phyloP scores from a whole-genome alignment of 2,329 filamentous ascomycete species.

The Aspergillus jensenii region DNA sequence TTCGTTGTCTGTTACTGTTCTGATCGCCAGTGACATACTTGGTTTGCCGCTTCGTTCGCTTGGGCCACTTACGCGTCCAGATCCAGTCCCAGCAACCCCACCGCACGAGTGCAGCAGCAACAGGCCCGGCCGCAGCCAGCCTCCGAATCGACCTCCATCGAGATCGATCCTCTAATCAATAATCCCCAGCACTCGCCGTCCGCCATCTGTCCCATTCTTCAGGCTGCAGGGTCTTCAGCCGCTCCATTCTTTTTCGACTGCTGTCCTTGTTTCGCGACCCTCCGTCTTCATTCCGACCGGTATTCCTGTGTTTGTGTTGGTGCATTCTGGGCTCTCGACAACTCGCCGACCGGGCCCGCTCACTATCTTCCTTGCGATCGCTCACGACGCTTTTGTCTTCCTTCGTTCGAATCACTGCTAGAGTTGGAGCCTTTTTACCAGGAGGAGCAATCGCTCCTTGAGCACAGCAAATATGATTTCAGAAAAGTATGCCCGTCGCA shows the following conservation, averaged over 20 bases:
- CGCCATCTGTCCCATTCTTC: constrained; percentile 2
- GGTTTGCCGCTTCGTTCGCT: constrained; percentile 13
- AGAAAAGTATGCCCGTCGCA: constrained; percentile 38
- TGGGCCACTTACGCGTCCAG: constrained; percentile 25
- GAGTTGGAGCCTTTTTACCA: constrained; percentile 33
- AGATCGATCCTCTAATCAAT: constrained; percentile 14
- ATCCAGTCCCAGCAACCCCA: constrained; percentile 23
- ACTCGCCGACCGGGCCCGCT: constrained; percentile 10
- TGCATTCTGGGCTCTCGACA: constrained; percentile 19
- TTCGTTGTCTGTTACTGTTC: background rate
- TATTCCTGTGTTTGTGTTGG: constrained; percentile 14
- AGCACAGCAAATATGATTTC: constrained; percentile 38
- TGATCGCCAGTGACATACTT: background rate
- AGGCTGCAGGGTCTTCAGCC: constrained; percentile 16
- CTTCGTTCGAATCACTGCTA: constrained; percentile 18
- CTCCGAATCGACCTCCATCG: constrained; percentile 11
- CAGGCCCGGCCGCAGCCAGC: constrained; percentile 13
- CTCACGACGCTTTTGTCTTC: constrained; percentile 5
- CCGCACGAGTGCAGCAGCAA: constrained; percentile 22
- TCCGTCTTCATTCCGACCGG: background rate
- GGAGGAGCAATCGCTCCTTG: constrained; percentile 40
- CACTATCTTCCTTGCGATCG: background rate
- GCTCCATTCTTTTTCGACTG: constrained; percentile 11
- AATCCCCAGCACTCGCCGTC: constrained; percentile 10
- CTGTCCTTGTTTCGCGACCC: constrained; percentile 1